Percentiles rank a stretch among this genome's conserved stretches.
phyloP scores from a whole-genome alignment of 371 early-diverging fungal genomes.

The Phascolomyces articulosus region DNA sequence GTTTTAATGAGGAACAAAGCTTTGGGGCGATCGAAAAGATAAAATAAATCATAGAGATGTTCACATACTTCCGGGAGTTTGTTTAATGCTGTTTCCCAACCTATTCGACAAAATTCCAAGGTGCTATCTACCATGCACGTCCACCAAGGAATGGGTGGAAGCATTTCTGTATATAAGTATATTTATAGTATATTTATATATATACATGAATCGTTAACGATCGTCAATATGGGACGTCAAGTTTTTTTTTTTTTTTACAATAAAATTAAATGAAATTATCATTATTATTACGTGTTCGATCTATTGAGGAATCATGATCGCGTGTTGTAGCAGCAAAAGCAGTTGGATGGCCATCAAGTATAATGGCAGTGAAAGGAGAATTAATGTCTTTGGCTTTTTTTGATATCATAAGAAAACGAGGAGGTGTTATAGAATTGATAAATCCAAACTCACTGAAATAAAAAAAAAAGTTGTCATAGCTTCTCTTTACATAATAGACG shows the following conservation, averaged over 20 bases:
- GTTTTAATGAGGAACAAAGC: too few species aligned
- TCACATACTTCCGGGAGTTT: not conserved
- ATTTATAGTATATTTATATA: too few species aligned
- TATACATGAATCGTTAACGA: not conserved
- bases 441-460: too few species aligned
- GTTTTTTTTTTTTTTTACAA: not conserved
- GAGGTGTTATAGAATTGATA: too few species aligned
- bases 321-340: not conserved
- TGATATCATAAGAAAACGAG: too few species aligned
- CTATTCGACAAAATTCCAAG: slow-evolving; percentile 35
- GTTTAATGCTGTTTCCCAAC: slow-evolving; percentile 22
- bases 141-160: slow-evolving; percentile 39
- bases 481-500: too few species aligned
- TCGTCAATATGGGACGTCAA: not conserved
- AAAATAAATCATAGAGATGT: not conserved
- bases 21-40: too few species aligned
- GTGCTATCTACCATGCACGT: slow-evolving; percentile 38
- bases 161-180: slow-evolving; percentile 18
- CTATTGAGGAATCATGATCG: not conserved
- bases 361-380: not conserved
- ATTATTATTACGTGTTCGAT: slow-evolving; percentile 12
- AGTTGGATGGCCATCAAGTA: slow-evolving; percentile 6
- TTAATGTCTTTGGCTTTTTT: too few species aligned
- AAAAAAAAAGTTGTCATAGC: too few species aligned
- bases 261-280: not conserved